A percentile compares a stretch with the other conserved stretches of the same genome.
phyloP scores from a whole-genome alignment of 345 rosid species.

The Erodium maritimum region DNA sequence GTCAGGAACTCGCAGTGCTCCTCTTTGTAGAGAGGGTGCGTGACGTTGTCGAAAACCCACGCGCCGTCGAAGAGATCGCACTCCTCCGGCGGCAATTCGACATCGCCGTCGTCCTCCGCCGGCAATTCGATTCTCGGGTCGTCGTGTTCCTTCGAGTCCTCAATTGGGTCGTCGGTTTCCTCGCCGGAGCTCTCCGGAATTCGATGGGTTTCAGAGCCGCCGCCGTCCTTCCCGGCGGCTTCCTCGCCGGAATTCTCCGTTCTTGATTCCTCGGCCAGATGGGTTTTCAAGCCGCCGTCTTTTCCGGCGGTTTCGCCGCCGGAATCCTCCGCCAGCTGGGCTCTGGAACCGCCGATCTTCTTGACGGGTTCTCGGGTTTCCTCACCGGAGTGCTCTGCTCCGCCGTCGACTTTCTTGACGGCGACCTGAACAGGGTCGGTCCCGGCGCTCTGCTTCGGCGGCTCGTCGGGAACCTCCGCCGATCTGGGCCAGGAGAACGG shows the following conservation, averaged over 20 bases:
- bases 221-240: too few species aligned
- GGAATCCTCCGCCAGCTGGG: too few species aligned
- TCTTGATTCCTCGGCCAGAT: too few species aligned
- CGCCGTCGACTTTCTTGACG: constrained; percentile 10
- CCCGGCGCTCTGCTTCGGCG: constrained; percentile 6
- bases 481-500: constrained; percentile 56
- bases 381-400: too few species aligned
- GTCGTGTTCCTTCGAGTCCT: neutral
- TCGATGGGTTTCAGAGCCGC: too few species aligned
- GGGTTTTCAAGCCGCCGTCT: too few species aligned
- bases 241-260: too few species aligned
- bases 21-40: constrained; percentile 67
- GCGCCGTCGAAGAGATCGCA: constrained; percentile 81
- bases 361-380: too few species aligned
- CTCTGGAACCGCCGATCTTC: too few species aligned
- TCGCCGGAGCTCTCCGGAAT: too few species aligned
- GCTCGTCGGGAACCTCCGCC: constrained; percentile 28
- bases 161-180: too few species aligned
- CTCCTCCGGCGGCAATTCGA: constrained; percentile 60
- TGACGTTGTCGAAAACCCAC: constrained; percentile 64
- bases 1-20: constrained; percentile 74
- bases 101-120: constrained; percentile 25
- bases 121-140: constrained; percentile 3
- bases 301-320: too few species aligned
- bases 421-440: constrained; percentile 21